Evolutionary conservation across 345 rosid species (phyloP), one percentile per base, ranked within the genome.

Genomic region (Luvunga scandens): DNA sequence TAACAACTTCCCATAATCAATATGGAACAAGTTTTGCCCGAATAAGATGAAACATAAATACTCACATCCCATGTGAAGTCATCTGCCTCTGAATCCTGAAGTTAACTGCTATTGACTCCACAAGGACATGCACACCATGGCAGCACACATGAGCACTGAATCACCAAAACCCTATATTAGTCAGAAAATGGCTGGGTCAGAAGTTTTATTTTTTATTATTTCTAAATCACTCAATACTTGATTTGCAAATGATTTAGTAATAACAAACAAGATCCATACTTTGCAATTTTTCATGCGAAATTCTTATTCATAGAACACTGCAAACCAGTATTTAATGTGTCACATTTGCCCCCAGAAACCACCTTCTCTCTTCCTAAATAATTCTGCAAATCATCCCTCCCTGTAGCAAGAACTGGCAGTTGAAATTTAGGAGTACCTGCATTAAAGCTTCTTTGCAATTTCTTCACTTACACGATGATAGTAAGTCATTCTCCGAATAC

Each of bases 401-500:
- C 36, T 55, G 13, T 16, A 34, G 30, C 27, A 19, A 77, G 25
- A 9, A 7, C 9, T 67, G 14, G 1, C 18, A 24, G 27, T 34
- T 6, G 3, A 19, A 36, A 59, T 13, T 42, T 27, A 7, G 9
- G 55, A 50, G 39, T 74, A 84, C 83, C 84, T 75, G 62, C 78
- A 77, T 90, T 81, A 92, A 53, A 92, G 93, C 89, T 87, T 93
- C 89, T 87, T 93, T 73, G 81, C 73, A 60, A 93, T 93, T 86
- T 95, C 97, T 88, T 93, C 98, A 50, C 78, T 86, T 31, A 87
- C 92, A 45, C 97, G 91, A 60, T 84, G 85, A 71, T 95, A 95
- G 81, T 95, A 95, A 74, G 92, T 92, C 99, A 92, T 93, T 82
- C 96, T 92, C 79, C 86, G 89, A 80, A 92, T 88, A 76, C 93